Base-by-base conservation (phyloP, 139 green algal genomes). In the Chlorella sp. region DNA sequence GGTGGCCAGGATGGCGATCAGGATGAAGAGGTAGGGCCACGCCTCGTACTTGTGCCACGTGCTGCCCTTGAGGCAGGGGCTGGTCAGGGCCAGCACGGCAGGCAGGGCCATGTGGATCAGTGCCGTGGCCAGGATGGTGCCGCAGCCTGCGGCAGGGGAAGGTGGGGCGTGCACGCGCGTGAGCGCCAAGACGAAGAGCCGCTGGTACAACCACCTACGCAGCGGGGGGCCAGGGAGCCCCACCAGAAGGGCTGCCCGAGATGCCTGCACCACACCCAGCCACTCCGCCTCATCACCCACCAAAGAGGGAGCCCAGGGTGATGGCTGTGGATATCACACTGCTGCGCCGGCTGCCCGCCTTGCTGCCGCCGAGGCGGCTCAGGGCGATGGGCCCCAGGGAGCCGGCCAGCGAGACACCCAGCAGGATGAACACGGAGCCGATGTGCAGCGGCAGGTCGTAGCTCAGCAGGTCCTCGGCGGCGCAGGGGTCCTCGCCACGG, bases 21-120 rank as follows among this genome's bases (percentile, higher is more conserved):
- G 74, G 24, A 86, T 43, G 46, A 88, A 88, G 9, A 91, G n/a
- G 46, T 58, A 85, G 14, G 77, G 81, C 84, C 85, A 93, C 1
- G 89, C 81, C n/a, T 87, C 86, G 62, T 90, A 88, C 11, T 43
- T 36, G 3, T 83, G 54, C 28, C 8, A 67, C 70, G 76, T 85
- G 16, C 43, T 78, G 28, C 68, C 30, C 14, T 85, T 60, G 41
- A 93, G 70, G 80, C 87, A 91, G 30, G 80, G 51, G 51, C 70
- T 83, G 20, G 5, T 41, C 8, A 93, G 68, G 0, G 84, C 40
- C 36, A 76, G 65, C 0, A 72, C 34, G 0, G 82, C 82, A 0
- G 82, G 73, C 20, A 56, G 58, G 3, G 68, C 32, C 73, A 82
- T 86, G 73, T 86, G 82, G 44, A 86, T 82, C n/a, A 82, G 16